Evolutionary conservation across 2,329 filamentous ascomycete species (phyloP).

Genomic region (Neonectria ditissima): DNA sequence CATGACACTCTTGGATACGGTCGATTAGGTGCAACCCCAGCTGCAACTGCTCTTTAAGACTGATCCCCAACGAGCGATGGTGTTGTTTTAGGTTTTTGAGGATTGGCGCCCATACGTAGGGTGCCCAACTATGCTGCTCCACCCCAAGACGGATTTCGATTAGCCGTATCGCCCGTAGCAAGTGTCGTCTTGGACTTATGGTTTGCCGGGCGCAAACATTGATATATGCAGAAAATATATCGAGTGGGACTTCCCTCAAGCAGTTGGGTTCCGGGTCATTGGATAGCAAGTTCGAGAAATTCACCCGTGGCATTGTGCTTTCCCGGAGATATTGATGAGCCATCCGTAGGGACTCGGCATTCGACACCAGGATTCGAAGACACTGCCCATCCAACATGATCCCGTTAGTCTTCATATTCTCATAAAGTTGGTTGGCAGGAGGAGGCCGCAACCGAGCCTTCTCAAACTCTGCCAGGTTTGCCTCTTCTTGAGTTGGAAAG

Average conservation of each 20-base stretch:
- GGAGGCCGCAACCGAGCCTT: conserved; percentile 72
- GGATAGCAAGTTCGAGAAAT: conserved; percentile 34
- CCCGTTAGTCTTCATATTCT: conserved; percentile 64
- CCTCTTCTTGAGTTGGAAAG: conserved; percentile 48
- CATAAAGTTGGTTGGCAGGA: conserved; percentile 67
- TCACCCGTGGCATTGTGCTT: conserved; percentile 44
- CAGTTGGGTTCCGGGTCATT: conserved; percentile 39
- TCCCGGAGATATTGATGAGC: conserved; percentile 64
- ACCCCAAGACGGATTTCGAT: conserved; percentile 42
- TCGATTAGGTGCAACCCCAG: conserved; percentile 45
- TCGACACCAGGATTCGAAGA: conserved; percentile 66
- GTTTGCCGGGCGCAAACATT: conserved; percentile 43
- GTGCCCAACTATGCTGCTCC: conserved; percentile 44
- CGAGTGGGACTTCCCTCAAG: conserved; percentile 44
- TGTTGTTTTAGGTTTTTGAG: conserved; percentile 50
- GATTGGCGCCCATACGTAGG: conserved; percentile 50
- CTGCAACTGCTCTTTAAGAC: conserved; percentile 46
- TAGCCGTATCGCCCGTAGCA: conserved; percentile 49
- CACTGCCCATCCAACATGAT: conserved; percentile 62
- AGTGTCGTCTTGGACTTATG: conserved; percentile 37
- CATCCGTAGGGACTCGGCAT: conserved; percentile 60
- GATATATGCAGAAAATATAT: conserved; percentile 64
- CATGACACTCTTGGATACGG: conserved; percentile 44
- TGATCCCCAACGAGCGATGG: conserved; percentile 44
- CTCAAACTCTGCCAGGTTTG: conserved; percentile 73